Evolutionary conservation across 352 stramenopile genomes (phyloP), one percentile per base, ranked within the genome.

Genomic region (Phytophthora rubi): DNA sequence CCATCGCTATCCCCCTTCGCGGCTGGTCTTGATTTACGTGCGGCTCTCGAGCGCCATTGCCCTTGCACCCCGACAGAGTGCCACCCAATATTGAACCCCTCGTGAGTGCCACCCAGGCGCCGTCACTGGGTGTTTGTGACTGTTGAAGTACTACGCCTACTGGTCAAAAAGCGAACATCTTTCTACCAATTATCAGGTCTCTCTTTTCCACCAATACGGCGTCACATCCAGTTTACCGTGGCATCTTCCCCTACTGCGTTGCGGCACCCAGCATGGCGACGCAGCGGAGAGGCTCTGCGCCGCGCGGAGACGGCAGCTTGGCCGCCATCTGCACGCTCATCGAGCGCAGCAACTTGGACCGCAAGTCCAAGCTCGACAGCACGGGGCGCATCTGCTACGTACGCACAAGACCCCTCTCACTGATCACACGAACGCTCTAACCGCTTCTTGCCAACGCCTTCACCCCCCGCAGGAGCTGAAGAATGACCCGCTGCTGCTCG

Each of bases 311-410:
- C 30, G 75, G 78, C 65, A 90, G 82, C 35, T 79, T 96, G 55
- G 80, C 76, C 26, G 86, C 88, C 60, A 95, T 94, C 68, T 96
- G 89, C 73, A 83, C 80, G 63, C 83, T 95, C 51, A 90, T 96
- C 21, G 89, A 96, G 59, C 86, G 83, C 49, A 88, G 89, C 21
- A 92, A 81, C 18, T 65, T 96, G 51, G 89, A 96, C 61, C 86
- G 89, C 63, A 94, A 94, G 72, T 93, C 89, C 51, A 96, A 96
- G 69, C 84, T 96, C 26, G 89, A 96, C 65, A 94, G 88, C 52
- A 91, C 83, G 2, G 89, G 89, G 4, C 84, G 89, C 15, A 77
- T 96, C 51, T 94, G 86, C 68, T 88, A 94, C 75, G 85, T 92
- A 81, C 48, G 85, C 0, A 2, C 37, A 15, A 7, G 39, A 47